Percentiles rank a stretch among this genome's conserved stretches.
Conservation (phyloP, 805 yeast genomes). For the Cyberlindnera xylosilytica region DNA sequence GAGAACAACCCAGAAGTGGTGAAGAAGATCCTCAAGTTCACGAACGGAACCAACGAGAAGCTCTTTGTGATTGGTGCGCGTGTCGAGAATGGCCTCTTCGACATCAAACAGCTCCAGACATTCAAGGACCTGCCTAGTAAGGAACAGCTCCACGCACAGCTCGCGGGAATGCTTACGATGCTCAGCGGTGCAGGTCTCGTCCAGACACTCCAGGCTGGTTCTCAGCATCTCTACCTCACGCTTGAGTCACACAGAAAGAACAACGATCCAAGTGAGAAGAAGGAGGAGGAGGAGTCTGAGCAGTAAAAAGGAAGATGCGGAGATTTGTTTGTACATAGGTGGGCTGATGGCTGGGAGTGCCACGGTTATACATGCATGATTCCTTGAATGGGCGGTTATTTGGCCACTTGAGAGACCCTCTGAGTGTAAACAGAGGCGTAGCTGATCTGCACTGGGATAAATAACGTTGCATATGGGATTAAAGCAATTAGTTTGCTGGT, state of each 20-base stretch:
- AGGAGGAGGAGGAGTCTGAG: conserved; percentile 2
- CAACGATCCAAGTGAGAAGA: conserved; percentile 26
- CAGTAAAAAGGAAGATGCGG: background rate
- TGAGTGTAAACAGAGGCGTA: no score
- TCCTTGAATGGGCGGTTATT: no score
- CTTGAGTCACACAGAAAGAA: conserved; percentile 60
- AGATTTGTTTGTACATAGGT: background rate
- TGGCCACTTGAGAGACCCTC: no score
- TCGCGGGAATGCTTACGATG: conserved; percentile 78
- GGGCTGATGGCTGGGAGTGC: no score
- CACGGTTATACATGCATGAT: no score
- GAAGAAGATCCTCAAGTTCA: conserved; percentile 53
- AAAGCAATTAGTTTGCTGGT: no score
- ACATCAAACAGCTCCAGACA: conserved; percentile 47
- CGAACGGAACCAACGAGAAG: conserved; percentile 66
- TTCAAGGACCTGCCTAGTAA: conserved; percentile 75
- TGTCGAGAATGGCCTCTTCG: conserved; percentile 58
- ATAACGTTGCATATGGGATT: no score
- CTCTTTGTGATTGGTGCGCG: conserved; percentile 84
- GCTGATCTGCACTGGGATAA: no score
- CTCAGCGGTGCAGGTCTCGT: conserved; percentile 90
- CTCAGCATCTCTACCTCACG: conserved; percentile 68
- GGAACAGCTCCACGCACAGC: conserved; percentile 71
- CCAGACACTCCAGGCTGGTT: conserved; percentile 69
- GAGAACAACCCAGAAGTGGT: conserved; percentile 70